phyloP scores from a whole-genome alignment of 371 early-diverging fungal genomes.

The Mucor mucedo region DNA sequence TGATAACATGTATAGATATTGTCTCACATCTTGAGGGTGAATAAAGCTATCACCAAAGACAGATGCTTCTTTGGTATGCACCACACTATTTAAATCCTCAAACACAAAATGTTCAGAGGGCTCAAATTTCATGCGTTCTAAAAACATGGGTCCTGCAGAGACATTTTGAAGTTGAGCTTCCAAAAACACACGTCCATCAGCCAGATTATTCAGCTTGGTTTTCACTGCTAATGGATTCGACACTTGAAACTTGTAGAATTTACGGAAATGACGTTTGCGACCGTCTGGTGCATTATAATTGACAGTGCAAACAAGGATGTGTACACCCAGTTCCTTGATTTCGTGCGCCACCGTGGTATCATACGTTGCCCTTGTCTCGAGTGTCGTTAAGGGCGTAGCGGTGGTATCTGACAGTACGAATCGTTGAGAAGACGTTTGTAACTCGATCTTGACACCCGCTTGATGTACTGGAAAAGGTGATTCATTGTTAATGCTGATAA shows the following conservation, averaged over 20 bases:
- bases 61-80: constrained; percentile 16
- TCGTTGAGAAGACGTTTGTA: constrained; percentile 85
- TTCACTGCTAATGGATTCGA: constrained; percentile 95
- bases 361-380: constrained; percentile 63
- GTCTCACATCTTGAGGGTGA: constrained; percentile 82
- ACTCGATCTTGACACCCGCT: constrained; percentile 79
- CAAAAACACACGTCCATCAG: constrained; percentile 80
- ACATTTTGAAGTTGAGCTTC: constrained; percentile 95
- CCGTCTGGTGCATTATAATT: constrained; percentile 73
- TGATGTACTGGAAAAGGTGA: constrained; percentile 64
- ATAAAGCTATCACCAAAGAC: constrained; percentile 71
- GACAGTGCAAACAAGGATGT: constrained; percentile 89
- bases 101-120: constrained; percentile 73
- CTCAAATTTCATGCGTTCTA: constrained; percentile 90
- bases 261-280: constrained; percentile 78
- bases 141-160: constrained; percentile 77
- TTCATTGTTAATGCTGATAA: constrained; percentile 89
- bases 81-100: constrained; percentile 67
- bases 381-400: constrained; percentile 26
- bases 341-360: constrained; percentile 87
- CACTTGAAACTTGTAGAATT: constrained; percentile 95
- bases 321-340: constrained; percentile 93
- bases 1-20: constrained; percentile 86
- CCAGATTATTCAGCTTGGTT: constrained; percentile 87
- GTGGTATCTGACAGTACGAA: constrained; percentile 77